Percentiles rank a stretch among this genome's conserved stretches.
Evolutionary conservation across 2,329 filamentous ascomycete genomes (phyloP).

Genomic region (Ophiostoma australiae): DNA sequence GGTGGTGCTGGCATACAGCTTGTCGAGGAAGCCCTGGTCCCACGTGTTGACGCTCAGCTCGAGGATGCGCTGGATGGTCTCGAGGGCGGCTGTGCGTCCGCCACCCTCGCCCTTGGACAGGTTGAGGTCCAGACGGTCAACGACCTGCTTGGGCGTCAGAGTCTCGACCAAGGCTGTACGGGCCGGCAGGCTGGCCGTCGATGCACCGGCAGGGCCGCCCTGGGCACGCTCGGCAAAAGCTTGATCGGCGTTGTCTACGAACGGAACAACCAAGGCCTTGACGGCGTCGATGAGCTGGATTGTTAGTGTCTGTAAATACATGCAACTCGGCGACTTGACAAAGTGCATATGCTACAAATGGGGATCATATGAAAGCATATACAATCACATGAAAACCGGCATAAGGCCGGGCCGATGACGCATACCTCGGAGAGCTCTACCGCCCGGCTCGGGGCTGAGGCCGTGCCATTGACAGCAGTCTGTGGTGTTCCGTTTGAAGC

Average conservation of each 20-base stretch:
- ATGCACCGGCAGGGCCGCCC: slow-evolving; percentile 45
- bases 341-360: not conserved
- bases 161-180: slow-evolving; percentile 60
- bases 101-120: slow-evolving; percentile 53
- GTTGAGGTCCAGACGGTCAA: slow-evolving; percentile 52
- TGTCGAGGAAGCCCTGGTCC: slow-evolving; percentile 94
- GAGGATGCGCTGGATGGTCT: slow-evolving; percentile 65
- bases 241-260: slow-evolving; percentile 65
- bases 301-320: not conserved
- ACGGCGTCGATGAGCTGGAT: slow-evolving; percentile 64
- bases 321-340: not conserved
- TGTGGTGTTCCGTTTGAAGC: slow-evolving; percentile 7
- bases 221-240: slow-evolving; percentile 49
- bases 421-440: slow-evolving; percentile 34
- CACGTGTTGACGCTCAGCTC: slow-evolving; percentile 95
- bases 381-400: not conserved
- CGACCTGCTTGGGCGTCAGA: slow-evolving; percentile 54
- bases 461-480: slow-evolving; percentile 12
- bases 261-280: slow-evolving; percentile 63
- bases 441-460: slow-evolving; percentile 29
- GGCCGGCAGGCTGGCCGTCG: slow-evolving; percentile 37
- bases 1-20: slow-evolving; percentile 87
- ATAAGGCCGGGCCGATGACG: not conserved
- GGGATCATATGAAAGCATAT: not conserved
- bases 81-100: slow-evolving; percentile 69